Percentiles rank a stretch among this genome's conserved stretches.
phyloP scores from a whole-genome alignment of 2,329 filamentous ascomycete genomes.

The Nothophoma quercina region DNA sequence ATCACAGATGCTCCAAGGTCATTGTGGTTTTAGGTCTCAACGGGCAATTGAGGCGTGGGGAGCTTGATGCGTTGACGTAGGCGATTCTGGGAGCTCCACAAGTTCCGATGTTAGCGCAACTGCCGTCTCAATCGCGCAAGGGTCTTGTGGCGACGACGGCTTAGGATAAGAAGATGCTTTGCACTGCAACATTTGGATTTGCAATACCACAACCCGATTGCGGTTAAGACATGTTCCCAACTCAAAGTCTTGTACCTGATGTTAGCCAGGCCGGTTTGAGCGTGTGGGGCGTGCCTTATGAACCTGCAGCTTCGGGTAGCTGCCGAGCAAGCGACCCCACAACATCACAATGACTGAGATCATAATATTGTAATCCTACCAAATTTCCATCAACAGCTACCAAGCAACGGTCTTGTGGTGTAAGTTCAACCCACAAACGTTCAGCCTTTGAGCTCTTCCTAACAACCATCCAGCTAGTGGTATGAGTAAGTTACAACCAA shows the following conservation, averaged over 20 bases:
- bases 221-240: too few relatives aligned
- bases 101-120: constrained; percentile 6
- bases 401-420: constrained; percentile 52
- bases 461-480: constrained; percentile 60
- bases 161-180: not conserved
- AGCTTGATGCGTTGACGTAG: constrained; percentile 20
- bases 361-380: fast-evolving
- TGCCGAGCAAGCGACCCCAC: too few relatives aligned
- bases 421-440: not conserved
- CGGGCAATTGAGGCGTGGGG: not conserved
- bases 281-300: too few relatives aligned
- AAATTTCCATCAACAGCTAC: constrained; percentile 5
- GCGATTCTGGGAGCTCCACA: constrained; percentile 4
- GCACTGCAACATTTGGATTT: too few relatives aligned
- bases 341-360: not conserved
- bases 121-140: constrained; percentile 6
- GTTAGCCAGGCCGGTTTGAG: too few relatives aligned
- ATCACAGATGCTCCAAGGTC: not conserved
- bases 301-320: too few relatives aligned
- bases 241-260: too few relatives aligned
- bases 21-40: not conserved
- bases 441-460: not conserved
- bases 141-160: not conserved
- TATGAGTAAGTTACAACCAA: too few relatives aligned
- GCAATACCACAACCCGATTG: too few relatives aligned